Evolutionary conservation across 768 basidiomycete genomes (phyloP), one percentile per base, ranked within the genome.

Genomic region (Boletus sp.): DNA sequence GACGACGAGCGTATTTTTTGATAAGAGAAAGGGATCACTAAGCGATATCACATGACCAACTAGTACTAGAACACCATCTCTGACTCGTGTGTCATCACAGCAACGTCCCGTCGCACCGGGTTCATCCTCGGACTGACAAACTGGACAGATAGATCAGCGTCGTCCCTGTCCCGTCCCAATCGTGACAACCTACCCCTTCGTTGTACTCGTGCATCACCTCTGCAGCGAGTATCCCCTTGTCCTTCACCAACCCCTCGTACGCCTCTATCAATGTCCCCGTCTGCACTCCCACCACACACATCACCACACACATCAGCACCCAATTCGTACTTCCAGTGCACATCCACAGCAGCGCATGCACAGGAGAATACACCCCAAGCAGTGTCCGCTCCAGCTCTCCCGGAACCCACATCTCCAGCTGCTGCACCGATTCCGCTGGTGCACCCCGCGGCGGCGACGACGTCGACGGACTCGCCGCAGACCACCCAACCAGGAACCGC

Each of bases 191-290:
- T 61, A 91, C 92, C 73, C 82, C 83, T 69, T 84, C 77, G 59
- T 94, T 89, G 64, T 94, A 94, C 71, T 94, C 92, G 64, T 84
- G 82, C 80, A 94, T 79, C 17, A 92, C 89, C 67, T 93, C 92
- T 3, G 87, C 81, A 10, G 88, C 81, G 55, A 94, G 80, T 47
- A 90, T 82, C 40, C 80, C 83, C 61, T 79, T 83, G 74, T 94
- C 92, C 67, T 90, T 92, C 17, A 93, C 48, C 56, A 92, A 67
- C 2, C 78, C 76, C 36, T 81, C 80, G 71, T 87, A 94, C 46
- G 82, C 59, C 36, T 63, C 33, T 17, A 54, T 37, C 30, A 65
- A 10, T 4, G 58, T 40, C 61, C 77, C 61, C 64, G 87, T 90
- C 78, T 90, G 89, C 41, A 80, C 72, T 3, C 87, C 79, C 18